phyloP scores from a whole-genome alignment of 2,329 filamentous ascomycete genomes.

The Podosphaera aphanis region DNA sequence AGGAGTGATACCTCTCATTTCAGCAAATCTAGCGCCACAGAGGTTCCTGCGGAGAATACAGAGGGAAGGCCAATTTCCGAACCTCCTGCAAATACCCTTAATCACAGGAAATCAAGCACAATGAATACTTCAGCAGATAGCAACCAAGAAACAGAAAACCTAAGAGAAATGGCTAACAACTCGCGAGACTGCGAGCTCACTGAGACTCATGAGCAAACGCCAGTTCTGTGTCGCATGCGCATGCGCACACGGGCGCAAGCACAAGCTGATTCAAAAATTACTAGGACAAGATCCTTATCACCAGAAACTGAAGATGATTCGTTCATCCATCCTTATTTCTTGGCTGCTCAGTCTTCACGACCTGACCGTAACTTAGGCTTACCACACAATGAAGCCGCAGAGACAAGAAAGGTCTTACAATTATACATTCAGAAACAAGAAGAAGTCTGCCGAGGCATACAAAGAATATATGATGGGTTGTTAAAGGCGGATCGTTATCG shows the following conservation, averaged over 20 bases:
- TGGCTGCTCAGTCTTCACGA: slow-evolving; percentile 34
- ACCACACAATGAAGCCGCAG: slow-evolving; percentile 51
- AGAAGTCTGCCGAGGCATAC: slow-evolving; percentile 50
- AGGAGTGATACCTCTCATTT: background rate
- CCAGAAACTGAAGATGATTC: slow-evolving; percentile 24
- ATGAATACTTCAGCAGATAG: background rate
- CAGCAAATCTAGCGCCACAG: background rate
- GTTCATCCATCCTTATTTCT: slow-evolving; percentile 54
- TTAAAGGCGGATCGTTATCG: slow-evolving; percentile 50
- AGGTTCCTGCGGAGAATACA: background rate
- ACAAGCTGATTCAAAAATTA: slow-evolving; percentile 20
- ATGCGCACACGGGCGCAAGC: slow-evolving; percentile 32
- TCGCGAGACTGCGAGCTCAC: background rate
- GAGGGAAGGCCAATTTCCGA: background rate
- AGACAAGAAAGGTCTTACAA: slow-evolving; percentile 49
- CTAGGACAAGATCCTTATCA: slow-evolving; percentile 15
- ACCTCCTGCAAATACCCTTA: background rate
- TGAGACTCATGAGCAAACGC: slow-evolving; percentile 19
- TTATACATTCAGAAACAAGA: slow-evolving; percentile 71
- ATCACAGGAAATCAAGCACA: background rate
- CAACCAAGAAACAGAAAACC: background rate
- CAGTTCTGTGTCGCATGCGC: slow-evolving; percentile 27
- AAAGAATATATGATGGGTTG: slow-evolving; percentile 44
- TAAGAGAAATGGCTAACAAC: background rate
- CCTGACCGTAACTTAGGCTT: slow-evolving; percentile 50